phyloP scores from a whole-genome alignment of 768 basidiomycete genomes.

The Nidula microcarpa region DNA sequence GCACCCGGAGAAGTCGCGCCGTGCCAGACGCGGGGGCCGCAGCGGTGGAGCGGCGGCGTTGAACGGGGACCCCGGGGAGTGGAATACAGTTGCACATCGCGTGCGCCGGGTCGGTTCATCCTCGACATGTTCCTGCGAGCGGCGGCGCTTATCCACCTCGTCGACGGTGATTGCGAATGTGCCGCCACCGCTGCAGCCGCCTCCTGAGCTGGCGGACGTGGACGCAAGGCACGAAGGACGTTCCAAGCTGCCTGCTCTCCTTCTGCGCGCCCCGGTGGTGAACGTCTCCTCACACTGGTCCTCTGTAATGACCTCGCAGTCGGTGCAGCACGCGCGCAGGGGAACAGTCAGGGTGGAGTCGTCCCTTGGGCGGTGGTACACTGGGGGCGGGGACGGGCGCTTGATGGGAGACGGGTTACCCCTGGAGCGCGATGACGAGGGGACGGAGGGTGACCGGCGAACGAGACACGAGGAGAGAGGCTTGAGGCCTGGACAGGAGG shows the following conservation, averaged over 20 bases:
- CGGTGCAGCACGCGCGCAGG: conserved; percentile 66
- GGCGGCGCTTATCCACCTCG: conserved; percentile 58
- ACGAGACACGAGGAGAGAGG: conserved; percentile 56
- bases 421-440: conserved; percentile 6
- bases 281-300: conserved; percentile 63
- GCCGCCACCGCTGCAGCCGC: not conserved
- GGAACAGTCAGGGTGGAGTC: conserved; percentile 51
- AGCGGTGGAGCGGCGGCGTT: conserved; percentile 2
- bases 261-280: conserved; percentile 55
- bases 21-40: conserved; percentile 6
- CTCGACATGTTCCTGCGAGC: conserved; percentile 33
- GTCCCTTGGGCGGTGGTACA: conserved; percentile 27
- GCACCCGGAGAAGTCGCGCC: conserved; percentile 7
- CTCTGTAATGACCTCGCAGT: conserved; percentile 60
- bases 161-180: conserved; percentile 51
- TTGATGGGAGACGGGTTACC: conserved; percentile 13
- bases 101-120: conserved; percentile 8
- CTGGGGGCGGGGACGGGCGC: conserved; percentile 25
- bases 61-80: conserved; percentile 12
- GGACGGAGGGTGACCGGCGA: conserved; percentile 31
- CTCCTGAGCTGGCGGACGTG: not conserved
- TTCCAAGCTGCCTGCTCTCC: conserved; percentile 46
- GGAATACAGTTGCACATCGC: conserved; percentile 1
- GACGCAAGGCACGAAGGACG: conserved; percentile 20
- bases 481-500: conserved; percentile 22